Conservation (phyloP, 1,284 basidiomycete species). For the Cryptococcus wingfieldii region DNA sequence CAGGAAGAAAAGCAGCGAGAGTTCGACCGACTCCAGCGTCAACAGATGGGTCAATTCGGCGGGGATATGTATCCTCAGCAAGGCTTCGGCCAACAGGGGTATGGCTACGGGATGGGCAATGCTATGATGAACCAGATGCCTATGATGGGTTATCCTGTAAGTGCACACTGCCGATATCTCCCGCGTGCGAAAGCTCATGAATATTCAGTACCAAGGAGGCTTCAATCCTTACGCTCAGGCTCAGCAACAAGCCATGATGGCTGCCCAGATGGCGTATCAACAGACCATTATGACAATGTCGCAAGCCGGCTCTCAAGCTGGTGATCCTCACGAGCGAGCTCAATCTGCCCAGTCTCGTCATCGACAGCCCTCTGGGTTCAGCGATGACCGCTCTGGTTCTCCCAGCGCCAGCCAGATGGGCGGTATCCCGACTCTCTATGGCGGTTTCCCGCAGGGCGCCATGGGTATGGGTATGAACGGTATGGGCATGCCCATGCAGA, state of each 20-base stretch:
- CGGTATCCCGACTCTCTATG: conserved; percentile 1
- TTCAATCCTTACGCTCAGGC: conserved; percentile 49
- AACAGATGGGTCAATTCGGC: conserved; percentile 68
- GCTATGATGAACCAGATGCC: conserved; percentile 49
- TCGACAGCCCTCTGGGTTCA: background rate
- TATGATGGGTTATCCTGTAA: conserved; percentile 44
- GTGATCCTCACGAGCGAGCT: conserved; percentile 45
- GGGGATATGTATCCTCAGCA: conserved; percentile 27
- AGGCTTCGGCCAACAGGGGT: conserved; percentile 3
- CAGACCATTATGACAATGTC: conserved; percentile 83
- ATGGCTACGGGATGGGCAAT: conserved; percentile 23
- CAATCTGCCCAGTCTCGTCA: conserved; percentile 3
- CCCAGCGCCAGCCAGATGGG: conserved; percentile 13
- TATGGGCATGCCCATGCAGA: background rate
- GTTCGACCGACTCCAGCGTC: conserved; percentile 80
- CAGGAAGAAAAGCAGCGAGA: conserved; percentile 83
- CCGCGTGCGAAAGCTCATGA: background rate
- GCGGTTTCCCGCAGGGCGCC: background rate
- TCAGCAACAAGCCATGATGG: conserved; percentile 77
- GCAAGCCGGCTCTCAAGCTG: conserved; percentile 66
- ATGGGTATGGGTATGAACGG: background rate
- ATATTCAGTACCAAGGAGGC: conserved; percentile 59
- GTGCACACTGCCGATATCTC: background rate
- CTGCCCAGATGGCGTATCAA: conserved; percentile 79
- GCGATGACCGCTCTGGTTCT: conserved; percentile 12